Conservation (phyloP, 2,329 filamentous ascomycete species). For the Rhinocladiella similis region DNA sequence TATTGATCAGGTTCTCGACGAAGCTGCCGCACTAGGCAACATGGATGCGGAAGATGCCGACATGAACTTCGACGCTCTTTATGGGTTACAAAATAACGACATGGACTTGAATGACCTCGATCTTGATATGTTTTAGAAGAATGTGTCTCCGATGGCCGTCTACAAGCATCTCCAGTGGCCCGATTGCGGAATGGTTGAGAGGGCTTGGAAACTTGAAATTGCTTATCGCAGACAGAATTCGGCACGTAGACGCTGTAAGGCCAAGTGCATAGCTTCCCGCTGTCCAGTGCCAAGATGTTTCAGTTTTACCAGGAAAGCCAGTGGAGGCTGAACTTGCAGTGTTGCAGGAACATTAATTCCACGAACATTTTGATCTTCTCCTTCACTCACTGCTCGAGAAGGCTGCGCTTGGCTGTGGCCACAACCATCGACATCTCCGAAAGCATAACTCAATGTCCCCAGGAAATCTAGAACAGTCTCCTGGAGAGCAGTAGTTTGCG, state of each 20-base stretch:
- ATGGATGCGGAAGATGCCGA: slow-evolving; percentile 23
- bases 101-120: slow-evolving; percentile 30
- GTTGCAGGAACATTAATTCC: slow-evolving; percentile 15
- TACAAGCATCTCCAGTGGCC: too few species aligned
- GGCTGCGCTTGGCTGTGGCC: slow-evolving; percentile 4
- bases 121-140: slow-evolving; percentile 28
- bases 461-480: slow-evolving; percentile 18
- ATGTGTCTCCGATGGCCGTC: background rate
- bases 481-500: slow-evolving; percentile 9
- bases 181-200: too few species aligned
- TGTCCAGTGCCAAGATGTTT: slow-evolving; percentile 17
- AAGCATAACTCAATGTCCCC: slow-evolving; percentile 14
- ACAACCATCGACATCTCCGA: slow-evolving; percentile 18
- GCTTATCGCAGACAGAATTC: slow-evolving; percentile 7
- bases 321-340: slow-evolving; percentile 13
- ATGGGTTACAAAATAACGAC: slow-evolving; percentile 20
- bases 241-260: slow-evolving; percentile 17
- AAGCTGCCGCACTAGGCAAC: slow-evolving; percentile 26
- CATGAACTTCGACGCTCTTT: slow-evolving; percentile 25
- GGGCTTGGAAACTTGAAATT: background rate
- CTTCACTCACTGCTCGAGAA: slow-evolving; percentile 12
- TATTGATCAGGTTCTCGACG: slow-evolving; percentile 30
- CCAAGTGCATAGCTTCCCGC: slow-evolving; percentile 18
- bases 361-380: slow-evolving; percentile 7
- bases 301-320: slow-evolving; percentile 15